Evolutionary conservation across 768 basidiomycete genomes (phyloP).

Genomic region (Dentipellis fragilis): DNA sequence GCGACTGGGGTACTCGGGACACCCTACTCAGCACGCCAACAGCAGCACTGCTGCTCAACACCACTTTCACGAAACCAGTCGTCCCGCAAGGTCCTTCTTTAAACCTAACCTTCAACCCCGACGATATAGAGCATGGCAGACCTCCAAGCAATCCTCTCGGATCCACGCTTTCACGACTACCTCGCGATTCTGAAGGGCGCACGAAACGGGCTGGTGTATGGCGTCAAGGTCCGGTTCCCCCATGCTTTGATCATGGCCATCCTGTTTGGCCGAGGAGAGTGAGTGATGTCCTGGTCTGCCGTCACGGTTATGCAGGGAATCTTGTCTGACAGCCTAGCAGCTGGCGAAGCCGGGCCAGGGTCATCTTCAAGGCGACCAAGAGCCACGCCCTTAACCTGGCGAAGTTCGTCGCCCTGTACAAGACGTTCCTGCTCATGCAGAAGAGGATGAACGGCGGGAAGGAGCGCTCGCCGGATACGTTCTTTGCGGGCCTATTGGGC

Average conservation of each 20-base stretch:
- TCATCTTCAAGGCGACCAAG: conserved; percentile 77
- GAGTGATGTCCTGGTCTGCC: conserved; percentile 25
- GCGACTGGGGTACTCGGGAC: too few relatives aligned
- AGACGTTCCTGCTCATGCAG: conserved; percentile 75
- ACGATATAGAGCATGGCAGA: conserved; percentile 15
- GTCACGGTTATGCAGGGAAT: too few relatives aligned
- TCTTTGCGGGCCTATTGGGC: conserved; percentile 86
- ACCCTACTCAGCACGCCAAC: too few relatives aligned
- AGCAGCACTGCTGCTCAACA: not conserved
- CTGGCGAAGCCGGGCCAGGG: conserved; percentile 54
- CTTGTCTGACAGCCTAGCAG: conserved; percentile 27
- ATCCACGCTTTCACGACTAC: conserved; percentile 82
- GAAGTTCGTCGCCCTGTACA: conserved; percentile 92
- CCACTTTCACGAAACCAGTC: not conserved
- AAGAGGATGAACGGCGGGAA: conserved; percentile 75
- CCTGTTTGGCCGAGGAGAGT: conserved; percentile 89
- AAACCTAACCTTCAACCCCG: not conserved
- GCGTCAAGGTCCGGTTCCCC: conserved; percentile 86
- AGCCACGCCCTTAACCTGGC: conserved; percentile 89
- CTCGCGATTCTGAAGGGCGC: conserved; percentile 92
- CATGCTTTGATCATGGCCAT: conserved; percentile 96
- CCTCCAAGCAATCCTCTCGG: conserved; percentile 30
- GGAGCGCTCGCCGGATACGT: conserved; percentile 72
- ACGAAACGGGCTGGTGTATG: conserved; percentile 83
- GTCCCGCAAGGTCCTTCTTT: too few relatives aligned